Percentiles rank a stretch among this genome's conserved stretches.
phyloP scores from a whole-genome alignment of 257 asterid species.

The Scutellaria baicalensis region DNA sequence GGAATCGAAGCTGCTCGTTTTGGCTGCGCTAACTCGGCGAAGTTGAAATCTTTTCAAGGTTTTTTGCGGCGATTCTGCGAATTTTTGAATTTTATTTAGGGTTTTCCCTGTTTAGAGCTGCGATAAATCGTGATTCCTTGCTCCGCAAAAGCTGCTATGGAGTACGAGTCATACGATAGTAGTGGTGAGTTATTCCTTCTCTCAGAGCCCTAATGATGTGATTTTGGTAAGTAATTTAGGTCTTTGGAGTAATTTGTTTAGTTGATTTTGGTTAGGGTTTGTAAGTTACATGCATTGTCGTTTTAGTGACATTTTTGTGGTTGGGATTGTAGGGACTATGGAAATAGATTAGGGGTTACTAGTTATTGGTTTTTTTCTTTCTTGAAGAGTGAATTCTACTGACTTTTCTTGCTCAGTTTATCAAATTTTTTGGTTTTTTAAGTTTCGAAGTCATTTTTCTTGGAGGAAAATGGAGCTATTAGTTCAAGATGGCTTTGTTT shows the following conservation, averaged over 20 bases:
- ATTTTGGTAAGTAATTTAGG: not conserved
- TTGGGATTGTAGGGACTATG: not conserved
- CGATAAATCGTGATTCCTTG: constrained; percentile 17
- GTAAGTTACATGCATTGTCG: constrained; percentile 19
- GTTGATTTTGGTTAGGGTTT: constrained; percentile 11
- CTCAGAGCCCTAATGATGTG: not conserved
- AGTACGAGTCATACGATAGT: constrained; percentile 56
- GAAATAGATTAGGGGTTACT: not conserved
- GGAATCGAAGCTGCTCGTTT: constrained; percentile 13
- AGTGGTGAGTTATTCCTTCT: constrained; percentile 47
- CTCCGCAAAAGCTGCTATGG: constrained; percentile 49
- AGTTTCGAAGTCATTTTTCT: not conserved
- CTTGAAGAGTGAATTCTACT: not conserved
- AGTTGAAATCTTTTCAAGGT: not conserved
- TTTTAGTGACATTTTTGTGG: not conserved
- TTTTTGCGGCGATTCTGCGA: not conserved
- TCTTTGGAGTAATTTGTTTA: constrained; percentile 1
- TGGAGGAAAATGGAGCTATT: not conserved
- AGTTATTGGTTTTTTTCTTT: not conserved
- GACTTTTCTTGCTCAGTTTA: not conserved
- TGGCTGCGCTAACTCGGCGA: constrained; percentile 8
- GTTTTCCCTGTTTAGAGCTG: constrained; percentile 15
- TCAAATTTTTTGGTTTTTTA: not conserved
- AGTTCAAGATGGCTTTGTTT: not conserved
- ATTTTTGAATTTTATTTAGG: constrained; percentile 3